phyloP scores from a whole-genome alignment of 2,329 filamentous ascomycete species.

The Metarhizium robertsii region DNA sequence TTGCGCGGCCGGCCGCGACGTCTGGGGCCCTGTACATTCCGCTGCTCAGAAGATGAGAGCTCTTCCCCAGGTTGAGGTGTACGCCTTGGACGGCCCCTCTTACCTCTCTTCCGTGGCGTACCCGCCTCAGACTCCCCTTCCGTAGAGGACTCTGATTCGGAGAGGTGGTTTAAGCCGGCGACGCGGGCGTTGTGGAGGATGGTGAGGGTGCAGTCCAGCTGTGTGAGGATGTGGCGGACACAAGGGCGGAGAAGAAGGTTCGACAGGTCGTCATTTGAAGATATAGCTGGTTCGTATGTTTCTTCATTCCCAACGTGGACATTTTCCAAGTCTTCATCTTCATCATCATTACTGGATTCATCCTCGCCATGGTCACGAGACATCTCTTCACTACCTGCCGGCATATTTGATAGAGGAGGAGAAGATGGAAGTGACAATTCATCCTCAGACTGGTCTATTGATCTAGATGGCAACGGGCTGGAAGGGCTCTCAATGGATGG shows the following conservation, averaged over 20 bases:
- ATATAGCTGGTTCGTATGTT: constrained; percentile 41
- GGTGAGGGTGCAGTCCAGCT: constrained; percentile 60
- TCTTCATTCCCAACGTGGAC: constrained; percentile 2
- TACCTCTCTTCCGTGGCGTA: constrained; percentile 8
- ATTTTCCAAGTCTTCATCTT: constrained; percentile 1
- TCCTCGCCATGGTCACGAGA: constrained; percentile 4
- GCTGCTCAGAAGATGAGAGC: constrained; percentile 7
- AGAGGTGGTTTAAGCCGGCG: constrained; percentile 31
- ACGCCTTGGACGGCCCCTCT: constrained; percentile 16
- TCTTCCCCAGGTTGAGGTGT: constrained; percentile 1
- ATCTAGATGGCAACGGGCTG: background rate
- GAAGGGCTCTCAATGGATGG: constrained; percentile 8
- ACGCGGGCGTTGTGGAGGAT: constrained; percentile 60
- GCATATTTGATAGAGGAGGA: constrained; percentile 1
- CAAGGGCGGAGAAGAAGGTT: constrained; percentile 55
- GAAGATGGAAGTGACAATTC: constrained; percentile 6
- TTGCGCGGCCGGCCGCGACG: constrained; percentile 32
- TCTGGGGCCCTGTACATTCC: constrained; percentile 3
- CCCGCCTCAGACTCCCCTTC: constrained; percentile 25
- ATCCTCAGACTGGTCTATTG: background rate
- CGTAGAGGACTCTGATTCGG: constrained; percentile 28
- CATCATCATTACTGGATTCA: background rate
- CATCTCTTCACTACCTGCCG: background rate
- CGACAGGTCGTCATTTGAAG: constrained; percentile 63
- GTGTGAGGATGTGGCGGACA: constrained; percentile 58